Conservation (phyloP, 768 basidiomycete species). For the Russula compacta region DNA sequence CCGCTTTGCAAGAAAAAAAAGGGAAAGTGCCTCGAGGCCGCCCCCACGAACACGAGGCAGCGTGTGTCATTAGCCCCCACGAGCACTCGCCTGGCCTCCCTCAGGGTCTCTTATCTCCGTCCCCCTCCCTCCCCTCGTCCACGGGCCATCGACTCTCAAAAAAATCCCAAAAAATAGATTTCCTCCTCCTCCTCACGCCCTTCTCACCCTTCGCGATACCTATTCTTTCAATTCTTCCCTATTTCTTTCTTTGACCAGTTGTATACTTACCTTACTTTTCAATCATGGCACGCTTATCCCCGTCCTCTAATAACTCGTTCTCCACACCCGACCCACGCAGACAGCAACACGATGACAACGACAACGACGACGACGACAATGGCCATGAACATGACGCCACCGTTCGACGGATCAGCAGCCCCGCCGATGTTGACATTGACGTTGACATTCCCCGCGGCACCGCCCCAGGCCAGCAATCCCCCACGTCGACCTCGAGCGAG, state of each 20-base stretch:
- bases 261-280: conserved; percentile 1
- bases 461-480: not conserved
- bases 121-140: not conserved
- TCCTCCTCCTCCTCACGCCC: not conserved
- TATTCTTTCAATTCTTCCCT: not conserved
- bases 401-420: not conserved
- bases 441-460: not conserved
- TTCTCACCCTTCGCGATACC: not conserved
- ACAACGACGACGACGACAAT: not conserved
- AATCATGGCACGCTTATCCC: conserved; percentile 6
- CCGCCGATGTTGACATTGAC: not conserved
- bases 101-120: conserved; percentile 10
- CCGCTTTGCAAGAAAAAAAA: not conserved
- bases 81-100: not conserved
- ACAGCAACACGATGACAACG: not conserved
- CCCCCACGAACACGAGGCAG: conserved; percentile 12
- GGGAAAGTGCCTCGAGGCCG: not conserved
- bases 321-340: not conserved
- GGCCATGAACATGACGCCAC: not conserved
- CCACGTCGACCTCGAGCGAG: conserved; percentile 28
- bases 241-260: not conserved
- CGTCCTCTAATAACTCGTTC: conserved; percentile 7
- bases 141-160: not conserved
- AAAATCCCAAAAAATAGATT: not conserved
- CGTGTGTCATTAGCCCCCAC: not conserved